Evolutionary conservation across 371 early-diverging fungal species (phyloP).

Genomic region (Mortierella sp.): DNA sequence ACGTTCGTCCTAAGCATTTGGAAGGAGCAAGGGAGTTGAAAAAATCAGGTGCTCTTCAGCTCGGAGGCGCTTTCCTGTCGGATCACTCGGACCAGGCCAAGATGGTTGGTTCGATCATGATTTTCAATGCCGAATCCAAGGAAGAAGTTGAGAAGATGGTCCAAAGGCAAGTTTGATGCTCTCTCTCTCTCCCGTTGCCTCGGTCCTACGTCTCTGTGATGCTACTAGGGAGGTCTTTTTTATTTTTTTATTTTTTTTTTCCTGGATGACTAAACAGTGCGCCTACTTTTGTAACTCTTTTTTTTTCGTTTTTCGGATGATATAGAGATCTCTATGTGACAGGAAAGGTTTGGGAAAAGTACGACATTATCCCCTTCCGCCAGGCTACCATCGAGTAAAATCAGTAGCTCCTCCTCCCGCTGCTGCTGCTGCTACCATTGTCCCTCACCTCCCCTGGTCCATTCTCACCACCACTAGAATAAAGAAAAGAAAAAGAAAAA

Average conservation of each 20-base stretch:
- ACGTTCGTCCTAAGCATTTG: constrained; percentile 60
- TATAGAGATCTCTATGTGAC: constrained; percentile 61
- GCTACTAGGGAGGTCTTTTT: not conserved
- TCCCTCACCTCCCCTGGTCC: too few species aligned
- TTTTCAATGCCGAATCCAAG: constrained; percentile 57
- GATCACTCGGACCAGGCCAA: constrained; percentile 52
- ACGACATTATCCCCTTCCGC: constrained; percentile 60
- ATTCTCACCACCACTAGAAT: too few species aligned
- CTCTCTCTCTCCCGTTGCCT: not conserved
- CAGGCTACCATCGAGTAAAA: constrained; percentile 9
- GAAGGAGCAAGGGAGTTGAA: constrained; percentile 43
- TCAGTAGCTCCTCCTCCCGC: too few species aligned
- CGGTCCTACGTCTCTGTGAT: not conserved
- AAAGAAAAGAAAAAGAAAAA: too few species aligned
- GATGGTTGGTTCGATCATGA: constrained; percentile 67
- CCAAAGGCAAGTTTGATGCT: constrained; percentile 21
- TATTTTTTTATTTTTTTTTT: not conserved
- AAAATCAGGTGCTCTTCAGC: constrained; percentile 42
- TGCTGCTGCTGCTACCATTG: too few species aligned
- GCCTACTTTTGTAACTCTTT: not conserved
- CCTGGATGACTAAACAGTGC: not conserved
- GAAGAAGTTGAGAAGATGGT: constrained; percentile 58
- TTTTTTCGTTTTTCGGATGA: not conserved
- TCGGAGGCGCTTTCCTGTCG: constrained; percentile 65
- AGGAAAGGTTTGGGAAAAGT: constrained; percentile 70